These are phyloP conservation scores for Neurospora discreta DNA, from an alignment of 495 filamentous ascomycete species.

Conservation along the genomic window DNA sequence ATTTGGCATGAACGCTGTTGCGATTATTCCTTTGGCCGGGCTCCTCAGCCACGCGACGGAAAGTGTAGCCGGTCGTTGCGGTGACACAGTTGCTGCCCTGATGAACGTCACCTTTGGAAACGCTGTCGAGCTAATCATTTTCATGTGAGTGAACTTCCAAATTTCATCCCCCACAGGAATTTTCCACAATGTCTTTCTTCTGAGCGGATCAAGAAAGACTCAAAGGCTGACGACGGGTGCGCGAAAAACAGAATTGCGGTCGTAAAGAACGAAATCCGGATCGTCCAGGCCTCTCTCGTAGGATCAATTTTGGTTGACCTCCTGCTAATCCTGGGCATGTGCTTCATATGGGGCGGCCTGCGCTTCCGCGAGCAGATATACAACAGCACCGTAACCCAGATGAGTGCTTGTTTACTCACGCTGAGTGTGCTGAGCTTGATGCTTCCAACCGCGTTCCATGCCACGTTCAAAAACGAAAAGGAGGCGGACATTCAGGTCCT, in stretches of 20 bases:
- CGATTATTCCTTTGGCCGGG: constrained; percentile 75
- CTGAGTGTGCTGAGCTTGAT: constrained; percentile 71
- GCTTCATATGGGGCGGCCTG: constrained; percentile 73
- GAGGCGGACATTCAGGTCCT: constrained; percentile 57
- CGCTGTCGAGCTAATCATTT: constrained; percentile 83
- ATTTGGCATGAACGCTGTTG: constrained; percentile 56
- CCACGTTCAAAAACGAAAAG: constrained; percentile 50
- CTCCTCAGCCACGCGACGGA: constrained; percentile 74
- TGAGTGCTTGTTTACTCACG: constrained; percentile 83
- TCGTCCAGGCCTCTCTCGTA: constrained; percentile 77
- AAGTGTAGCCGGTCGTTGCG: constrained; percentile 62
- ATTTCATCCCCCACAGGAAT: neutral
- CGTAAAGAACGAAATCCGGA: constrained; percentile 62
- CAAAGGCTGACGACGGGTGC: constrained; percentile 3
- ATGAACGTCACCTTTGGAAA: constrained; percentile 87
- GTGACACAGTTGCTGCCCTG: constrained; percentile 70
- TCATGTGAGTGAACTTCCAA: constrained; percentile 26
- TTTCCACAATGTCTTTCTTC: neutral
- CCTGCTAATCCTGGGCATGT: constrained; percentile 80
- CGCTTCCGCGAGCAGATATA: constrained; percentile 85
- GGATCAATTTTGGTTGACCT: constrained; percentile 86
- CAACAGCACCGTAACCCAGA: constrained; percentile 85
- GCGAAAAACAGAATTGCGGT: constrained; percentile 11
- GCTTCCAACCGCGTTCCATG: constrained; percentile 67
- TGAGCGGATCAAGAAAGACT: constrained; percentile 5